Conservation (phyloP, 2,329 filamentous ascomycete genomes). For the Penicillium sclerotigenum region DNA sequence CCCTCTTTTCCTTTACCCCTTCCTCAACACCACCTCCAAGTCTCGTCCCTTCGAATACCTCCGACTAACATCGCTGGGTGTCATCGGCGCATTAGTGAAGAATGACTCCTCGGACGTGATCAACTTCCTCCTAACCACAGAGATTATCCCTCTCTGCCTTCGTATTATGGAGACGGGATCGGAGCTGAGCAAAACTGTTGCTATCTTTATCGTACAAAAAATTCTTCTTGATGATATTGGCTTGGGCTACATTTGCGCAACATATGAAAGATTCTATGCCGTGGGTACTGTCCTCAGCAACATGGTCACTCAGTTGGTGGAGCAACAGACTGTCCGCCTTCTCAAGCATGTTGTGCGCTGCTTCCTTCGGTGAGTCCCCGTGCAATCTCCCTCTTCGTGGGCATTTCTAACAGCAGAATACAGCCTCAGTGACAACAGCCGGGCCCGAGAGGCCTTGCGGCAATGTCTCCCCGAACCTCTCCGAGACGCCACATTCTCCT, state of each 20-base stretch:
- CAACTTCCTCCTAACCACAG: constrained; percentile 96
- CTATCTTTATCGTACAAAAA: constrained; percentile 99
- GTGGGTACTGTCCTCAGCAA: constrained; percentile 97
- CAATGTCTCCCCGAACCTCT: constrained; percentile 98
- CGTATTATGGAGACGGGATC: constrained; percentile 99
- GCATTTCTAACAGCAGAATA: constrained; percentile 2
- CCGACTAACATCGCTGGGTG: constrained; percentile 88
- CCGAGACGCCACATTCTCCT: constrained; percentile 95
- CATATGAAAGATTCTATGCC: constrained; percentile 96
- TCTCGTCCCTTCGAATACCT: constrained; percentile 97
- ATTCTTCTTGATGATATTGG: constrained; percentile 95
- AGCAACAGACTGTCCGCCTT: constrained; percentile 92
- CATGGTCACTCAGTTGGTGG: constrained; percentile 96
- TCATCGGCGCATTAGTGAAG: constrained; percentile 96
- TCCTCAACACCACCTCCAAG: constrained; percentile 98
- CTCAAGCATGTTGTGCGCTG: constrained; percentile 97
- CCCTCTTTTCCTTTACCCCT: constrained; percentile 94
- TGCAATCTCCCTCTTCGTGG: neutral
- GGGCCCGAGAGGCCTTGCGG: constrained; percentile 87
- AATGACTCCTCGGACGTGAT: constrained; percentile 98
- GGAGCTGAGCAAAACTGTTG: constrained; percentile 96
- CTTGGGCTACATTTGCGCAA: constrained; percentile 96
- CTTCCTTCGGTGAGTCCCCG: constrained; percentile 73
- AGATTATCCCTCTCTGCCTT: constrained; percentile 96
- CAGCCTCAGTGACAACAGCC: constrained; percentile 91